Base-by-base conservation (phyloP, 176 grass and related monocot genomes). In the Oryza brachyantha region DNA sequence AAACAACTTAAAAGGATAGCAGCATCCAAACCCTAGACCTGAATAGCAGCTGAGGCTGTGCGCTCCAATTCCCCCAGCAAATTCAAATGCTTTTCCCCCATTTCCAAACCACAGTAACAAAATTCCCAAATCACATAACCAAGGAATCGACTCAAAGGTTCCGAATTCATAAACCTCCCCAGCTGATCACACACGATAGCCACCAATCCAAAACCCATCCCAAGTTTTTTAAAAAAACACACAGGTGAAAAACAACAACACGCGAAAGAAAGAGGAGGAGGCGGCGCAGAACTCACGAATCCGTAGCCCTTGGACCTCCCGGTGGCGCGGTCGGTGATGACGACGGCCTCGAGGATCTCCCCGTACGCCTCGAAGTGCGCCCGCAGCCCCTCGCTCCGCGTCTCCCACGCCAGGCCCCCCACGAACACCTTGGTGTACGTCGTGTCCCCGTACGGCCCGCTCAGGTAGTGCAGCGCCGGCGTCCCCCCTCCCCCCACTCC, bases 401-500 rank as follows among this genome's bases (percentile, higher is more conserved):
- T 91, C 85, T 91, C 85, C 89, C 89, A 91, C 6, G 89, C 89
- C 26, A 91, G 70, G 0, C 89, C 89, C 36, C 89, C 89, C 16
- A 91, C 89, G 89, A 91, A 91, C 13, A 91, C 85, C 89, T 91
- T 91, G 62, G 89, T 91, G 73, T 31, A 82, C 13, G 89, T 91
- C 13, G 89, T 91, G 82, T 91, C 89, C 68, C 89, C 89, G 68
- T 85, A 91, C 28, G 89, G 89, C 27, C 72, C 82, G 79, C 86
- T 91, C 17, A 91, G 79, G 85, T 88, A 88, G 89, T 91, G 89
- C 38, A 91, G 74, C 74, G 77, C 85, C 34, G 85, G 73, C 52
- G 78, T 60, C 10, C 85, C 83, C 35, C 12, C 76, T 5, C 13
- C 79, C 1, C 0, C 70, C 5, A 8, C 76, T n/a, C 8, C 25